These are phyloP conservation scores for Lyophyllum atratum DNA, from an alignment of 768 basidiomycete species.

Conservation along the genomic window DNA sequence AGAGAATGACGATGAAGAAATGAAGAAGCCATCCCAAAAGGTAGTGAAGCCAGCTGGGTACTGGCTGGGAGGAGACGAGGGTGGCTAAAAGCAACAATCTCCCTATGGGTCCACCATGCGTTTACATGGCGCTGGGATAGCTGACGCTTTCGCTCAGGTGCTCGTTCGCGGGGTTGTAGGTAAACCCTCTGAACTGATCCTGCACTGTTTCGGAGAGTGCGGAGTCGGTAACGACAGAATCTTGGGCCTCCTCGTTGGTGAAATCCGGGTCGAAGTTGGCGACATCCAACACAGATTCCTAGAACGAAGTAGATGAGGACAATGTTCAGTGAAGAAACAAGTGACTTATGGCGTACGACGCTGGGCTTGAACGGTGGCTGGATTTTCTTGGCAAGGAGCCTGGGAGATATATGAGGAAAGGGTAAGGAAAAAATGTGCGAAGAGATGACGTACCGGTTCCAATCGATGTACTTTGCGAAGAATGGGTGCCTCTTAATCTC, in stretches of 20 bases:
- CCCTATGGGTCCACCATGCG: background rate
- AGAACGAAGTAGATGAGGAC: background rate
- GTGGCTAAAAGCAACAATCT: background rate
- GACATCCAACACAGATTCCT: conserved; percentile 93
- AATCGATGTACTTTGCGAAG: conserved; percentile 93
- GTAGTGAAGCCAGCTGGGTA: background rate
- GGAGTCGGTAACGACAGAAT: conserved; percentile 95
- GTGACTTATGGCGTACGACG: conserved; percentile 59
- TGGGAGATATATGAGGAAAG: conserved; percentile 24
- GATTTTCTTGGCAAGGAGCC: conserved; percentile 89
- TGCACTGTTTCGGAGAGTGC: conserved; percentile 94
- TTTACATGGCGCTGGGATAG: conserved; percentile 48
- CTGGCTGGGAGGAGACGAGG: background rate
- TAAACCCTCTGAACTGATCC: conserved; percentile 92
- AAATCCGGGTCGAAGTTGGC: conserved; percentile 98
- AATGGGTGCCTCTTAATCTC: conserved; percentile 96
- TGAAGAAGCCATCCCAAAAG: background rate
- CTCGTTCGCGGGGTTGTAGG: conserved; percentile 84
- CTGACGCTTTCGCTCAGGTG: conserved; percentile 84
- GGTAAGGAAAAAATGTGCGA: background rate
- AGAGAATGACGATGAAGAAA: background rate
- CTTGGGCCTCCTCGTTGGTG: conserved; percentile 91
- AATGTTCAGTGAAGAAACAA: background rate
- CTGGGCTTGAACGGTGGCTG: conserved; percentile 98
- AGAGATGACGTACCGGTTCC: conserved; percentile 65